phyloP scores from a whole-genome alignment of 1,139 yeast genomes.

The Saccharomyces hybrid region DNA sequence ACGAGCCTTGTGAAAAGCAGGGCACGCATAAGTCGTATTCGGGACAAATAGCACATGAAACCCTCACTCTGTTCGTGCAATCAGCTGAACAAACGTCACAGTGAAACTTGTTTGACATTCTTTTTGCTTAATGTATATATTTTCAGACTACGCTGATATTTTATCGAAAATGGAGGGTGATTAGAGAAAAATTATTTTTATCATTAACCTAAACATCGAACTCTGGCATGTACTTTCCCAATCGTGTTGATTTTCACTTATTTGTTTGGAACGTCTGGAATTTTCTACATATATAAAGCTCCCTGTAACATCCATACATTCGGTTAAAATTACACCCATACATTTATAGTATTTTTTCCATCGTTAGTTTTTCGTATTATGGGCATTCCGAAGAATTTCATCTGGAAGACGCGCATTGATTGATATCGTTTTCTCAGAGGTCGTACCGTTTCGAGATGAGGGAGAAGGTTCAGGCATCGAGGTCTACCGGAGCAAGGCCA shows the following conservation, averaged over 20 bases:
- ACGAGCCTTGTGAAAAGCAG: conserved; percentile 80
- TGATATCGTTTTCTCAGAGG: not conserved
- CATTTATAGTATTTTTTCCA: not conserved
- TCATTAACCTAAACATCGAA: not conserved
- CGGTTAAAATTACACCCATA: not conserved
- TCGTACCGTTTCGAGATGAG: not conserved
- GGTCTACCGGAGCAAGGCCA: not conserved
- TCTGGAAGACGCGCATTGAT: not conserved
- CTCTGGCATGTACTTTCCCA: not conserved
- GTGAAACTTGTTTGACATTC: conserved; percentile 53
- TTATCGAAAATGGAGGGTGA: not conserved
- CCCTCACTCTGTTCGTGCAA: conserved; percentile 84
- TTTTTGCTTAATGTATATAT: not conserved
- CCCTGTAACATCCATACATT: not conserved
- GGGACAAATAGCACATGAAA: conserved; percentile 83
- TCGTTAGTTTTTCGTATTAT: not conserved
- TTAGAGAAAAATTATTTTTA: not conserved
- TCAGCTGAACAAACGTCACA: conserved; percentile 95
- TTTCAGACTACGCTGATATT: not conserved
- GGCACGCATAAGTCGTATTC: conserved; percentile 96
- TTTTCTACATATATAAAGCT: not conserved
- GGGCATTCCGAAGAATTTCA: not conserved
- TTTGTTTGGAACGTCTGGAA: not conserved
- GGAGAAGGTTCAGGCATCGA: not conserved
- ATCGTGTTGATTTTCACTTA: not conserved